These are phyloP conservation scores for Diaporthe amygdali DNA, from an alignment of 2,329 filamentous ascomycete species.

Conservation along the genomic window DNA sequence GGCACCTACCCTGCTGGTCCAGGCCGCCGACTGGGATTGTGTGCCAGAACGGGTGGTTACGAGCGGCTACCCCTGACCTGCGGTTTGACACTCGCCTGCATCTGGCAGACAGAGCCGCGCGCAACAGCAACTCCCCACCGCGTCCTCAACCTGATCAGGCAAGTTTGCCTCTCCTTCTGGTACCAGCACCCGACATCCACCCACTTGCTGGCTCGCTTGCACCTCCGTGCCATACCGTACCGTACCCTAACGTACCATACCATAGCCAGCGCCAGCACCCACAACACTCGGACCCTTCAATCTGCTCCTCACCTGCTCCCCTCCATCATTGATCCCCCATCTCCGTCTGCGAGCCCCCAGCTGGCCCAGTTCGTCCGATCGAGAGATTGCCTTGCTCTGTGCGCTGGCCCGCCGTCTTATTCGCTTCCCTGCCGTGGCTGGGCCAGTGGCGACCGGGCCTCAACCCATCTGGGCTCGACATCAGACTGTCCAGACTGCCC, in stretches of 20 bases:
- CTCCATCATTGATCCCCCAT: background rate
- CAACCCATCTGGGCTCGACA: background rate
- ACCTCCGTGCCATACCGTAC: background rate
- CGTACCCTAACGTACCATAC: no score
- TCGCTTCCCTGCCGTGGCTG: background rate
- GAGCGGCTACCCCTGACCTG: constrained; percentile 8
- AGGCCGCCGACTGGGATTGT: no score
- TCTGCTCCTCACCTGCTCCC: background rate
- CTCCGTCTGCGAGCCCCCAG: background rate
- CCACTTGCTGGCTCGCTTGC: background rate
- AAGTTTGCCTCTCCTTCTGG: background rate
- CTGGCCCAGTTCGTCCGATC: background rate
- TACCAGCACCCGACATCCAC: background rate
- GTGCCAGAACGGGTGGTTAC: background rate
- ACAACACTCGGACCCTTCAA: background rate
- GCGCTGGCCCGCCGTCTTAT: background rate
- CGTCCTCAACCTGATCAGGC: background rate
- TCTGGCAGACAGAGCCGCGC: constrained; percentile 15
- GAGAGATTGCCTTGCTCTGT: constrained; percentile 9
- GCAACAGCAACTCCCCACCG: background rate
- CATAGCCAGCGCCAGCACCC: background rate
- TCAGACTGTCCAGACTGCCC: background rate
- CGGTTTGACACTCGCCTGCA: constrained; percentile 7
- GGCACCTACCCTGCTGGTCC: background rate
- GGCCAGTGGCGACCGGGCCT: background rate